Base-by-base conservation (phyloP, 192 early-diverging fungal genomes). In the Dispira simplex region DNA sequence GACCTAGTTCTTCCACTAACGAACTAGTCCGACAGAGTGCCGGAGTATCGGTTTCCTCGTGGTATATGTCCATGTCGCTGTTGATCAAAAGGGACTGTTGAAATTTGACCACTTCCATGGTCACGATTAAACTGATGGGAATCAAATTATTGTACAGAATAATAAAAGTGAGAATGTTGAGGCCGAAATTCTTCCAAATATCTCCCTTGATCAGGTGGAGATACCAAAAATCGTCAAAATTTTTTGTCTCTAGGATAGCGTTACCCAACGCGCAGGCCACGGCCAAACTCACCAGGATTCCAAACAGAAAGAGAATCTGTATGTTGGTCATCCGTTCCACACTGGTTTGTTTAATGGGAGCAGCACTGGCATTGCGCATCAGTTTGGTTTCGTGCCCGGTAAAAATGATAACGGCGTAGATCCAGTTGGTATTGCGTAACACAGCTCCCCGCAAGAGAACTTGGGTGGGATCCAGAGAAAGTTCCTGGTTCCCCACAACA, bases 61-160 rank as follows among this genome's bases (percentile, higher is more conserved):
- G 87, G 74, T 96, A 99, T 81, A 99, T 90, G 70, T 99, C 96
- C 70, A 93, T 68, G 67, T 99, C 94, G 11, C 80, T 77, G 75
- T 93, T 90, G 71, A 99, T 96, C 26, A 96, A 76, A 63, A 81
- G 74, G 0, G 90, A 87, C 69, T 92, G 84, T 71, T 84, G 82
- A 71, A 86, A 97, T 76, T 99, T 99, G 46, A 96, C 93, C 56
- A 96, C 82, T 70, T 99, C 97, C 93, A 99, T 94, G 18, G 92
- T 96, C 23, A 99, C 91, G 68, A 99, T 94, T 75, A 97, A 87
- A 79, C 88, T 89, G 68, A 99, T 90, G 14, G 96, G 96, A 73
- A 99, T 99, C 74, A 99, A 80, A 75, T 93, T 97, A 83, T 99
- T 99, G 81, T 90, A 99, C 49, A 99, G 75, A 78, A 99, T 96